Evolutionary conservation across 148 eudicot species (phyloP).

Genomic region (Chenopodium album): DNA sequence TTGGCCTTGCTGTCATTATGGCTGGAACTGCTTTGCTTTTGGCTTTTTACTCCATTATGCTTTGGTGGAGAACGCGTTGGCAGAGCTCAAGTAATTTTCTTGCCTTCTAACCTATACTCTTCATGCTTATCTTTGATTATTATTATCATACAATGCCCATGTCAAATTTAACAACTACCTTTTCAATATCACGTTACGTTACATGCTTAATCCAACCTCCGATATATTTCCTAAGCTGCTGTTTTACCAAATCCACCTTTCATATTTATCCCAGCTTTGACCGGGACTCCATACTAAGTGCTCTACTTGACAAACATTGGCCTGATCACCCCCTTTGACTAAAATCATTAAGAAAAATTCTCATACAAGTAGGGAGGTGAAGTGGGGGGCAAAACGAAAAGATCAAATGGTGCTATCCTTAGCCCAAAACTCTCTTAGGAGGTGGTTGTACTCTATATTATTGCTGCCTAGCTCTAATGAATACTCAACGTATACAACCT

Average conservation of each 20-base stretch:
- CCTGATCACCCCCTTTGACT: no score
- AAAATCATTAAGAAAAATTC: background rate
- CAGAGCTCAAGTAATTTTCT: constrained; percentile 88
- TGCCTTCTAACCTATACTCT: background rate
- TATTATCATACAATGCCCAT: no score
- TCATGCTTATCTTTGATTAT: no score
- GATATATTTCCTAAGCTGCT: no score
- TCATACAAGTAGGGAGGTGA: background rate
- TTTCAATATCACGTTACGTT: no score
- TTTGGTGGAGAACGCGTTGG: constrained; percentile 99
- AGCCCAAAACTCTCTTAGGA: background rate
- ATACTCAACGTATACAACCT: background rate
- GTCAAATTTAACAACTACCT: no score
- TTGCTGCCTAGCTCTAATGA: background rate
- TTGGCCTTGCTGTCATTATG: constrained; percentile 92
- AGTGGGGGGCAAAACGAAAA: background rate
- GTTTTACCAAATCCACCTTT: no score
- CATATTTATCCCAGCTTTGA: no score
- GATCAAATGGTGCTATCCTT: background rate
- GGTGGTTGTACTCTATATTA: background rate
- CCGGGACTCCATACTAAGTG: no score
- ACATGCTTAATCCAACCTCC: no score
- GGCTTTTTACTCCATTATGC: constrained; percentile 97
- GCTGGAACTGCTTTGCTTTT: constrained; percentile 90
- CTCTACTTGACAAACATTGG: no score